A percentile compares a stretch with the other conserved stretches of the same genome.
Evolutionary conservation across 768 basidiomycete genomes (phyloP).

Genomic region (Hygrophorus pudorinus): DNA sequence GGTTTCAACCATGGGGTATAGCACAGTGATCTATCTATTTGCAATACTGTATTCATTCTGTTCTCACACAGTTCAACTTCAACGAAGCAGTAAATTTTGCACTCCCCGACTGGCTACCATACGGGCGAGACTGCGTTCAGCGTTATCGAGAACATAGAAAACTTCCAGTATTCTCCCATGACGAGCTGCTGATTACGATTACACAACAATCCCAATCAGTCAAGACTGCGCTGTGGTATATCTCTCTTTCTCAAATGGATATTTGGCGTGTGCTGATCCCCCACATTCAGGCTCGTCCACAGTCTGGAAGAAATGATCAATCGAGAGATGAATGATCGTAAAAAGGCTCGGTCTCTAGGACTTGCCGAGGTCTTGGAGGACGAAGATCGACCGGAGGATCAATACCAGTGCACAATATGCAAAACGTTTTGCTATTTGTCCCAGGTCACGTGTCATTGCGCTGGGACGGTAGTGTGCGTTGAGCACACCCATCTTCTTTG

Average conservation of each 20-base stretch:
- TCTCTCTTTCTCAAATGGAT: constrained; percentile 5
- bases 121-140: constrained; percentile 79
- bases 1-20: constrained; percentile 97
- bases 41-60: neutral
- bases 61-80: constrained; percentile 74
- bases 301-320: constrained; percentile 84
- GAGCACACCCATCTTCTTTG: constrained; percentile 79
- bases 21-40: constrained; percentile 11
- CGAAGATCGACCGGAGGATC: constrained; percentile 81
- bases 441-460: constrained; percentile 78
- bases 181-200: constrained; percentile 95
- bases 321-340: constrained; percentile 66
- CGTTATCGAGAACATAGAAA: constrained; percentile 88
- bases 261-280: neutral
- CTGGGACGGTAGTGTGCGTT: constrained; percentile 70
- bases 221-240: constrained; percentile 87
- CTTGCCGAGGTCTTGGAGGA: constrained; percentile 64
- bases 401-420: constrained; percentile 92
- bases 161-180: constrained; percentile 95
- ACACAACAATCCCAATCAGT: constrained; percentile 91
- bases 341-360: constrained; percentile 46
- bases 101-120: constrained; percentile 86
- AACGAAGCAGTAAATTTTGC: constrained; percentile 99
- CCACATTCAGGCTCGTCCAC: constrained; percentile 59
- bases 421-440: constrained; percentile 94